Base-by-base conservation (phyloP, 2,329 filamentous ascomycete species). In the Mycosphaerelloides madeirae region DNA sequence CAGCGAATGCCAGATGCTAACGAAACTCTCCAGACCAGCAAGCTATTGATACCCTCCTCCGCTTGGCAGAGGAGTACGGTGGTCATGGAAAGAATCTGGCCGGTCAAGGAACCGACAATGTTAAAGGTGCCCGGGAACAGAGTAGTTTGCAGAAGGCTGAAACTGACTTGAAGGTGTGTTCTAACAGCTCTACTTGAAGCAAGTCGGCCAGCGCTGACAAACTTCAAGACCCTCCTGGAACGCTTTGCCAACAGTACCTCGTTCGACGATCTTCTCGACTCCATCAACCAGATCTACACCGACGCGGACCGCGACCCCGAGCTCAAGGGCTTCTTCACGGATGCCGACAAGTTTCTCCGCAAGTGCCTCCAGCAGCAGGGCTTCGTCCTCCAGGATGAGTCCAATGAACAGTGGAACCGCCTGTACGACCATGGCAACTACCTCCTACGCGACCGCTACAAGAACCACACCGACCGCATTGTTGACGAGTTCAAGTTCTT, bases 171-270 rank as follows among this genome's bases (percentile, higher is more conserved):
- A 87, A 83, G 74, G 80, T 84, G 68, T 57, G 69, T 68, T 45
- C 56, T 57, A 60, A 49, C 66, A 75, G 65, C 57, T 57, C 67
- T 68, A 40, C 46, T 43, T 52, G 31, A 48, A 48, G 62, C 52
- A 53, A 68, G 63, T 54, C 57, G 64, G 59, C 58, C 68, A 59
- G 67, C 68, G 71, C 75, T 79, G 67, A 79, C 70, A 54, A 59
- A 65, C 36, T 68, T 71, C 15, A 75, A 87, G 80, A 87, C 81
- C 7, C 75, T 98, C 15, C 83, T 98, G 55, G 93, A 97, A 74
- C 85, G 93, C 37, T 97, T 96, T 59, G 93, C 93, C 63, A 97
- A 98, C 67, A 84, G 84, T 61, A 97, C 93, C 7, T 96, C 90
- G 0, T 81, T 83, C 28, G 84, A 94, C 52, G 87, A 95, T 55